Base-by-base conservation (phyloP, 768 basidiomycete genomes). In the Naganishia friedmannii region DNA sequence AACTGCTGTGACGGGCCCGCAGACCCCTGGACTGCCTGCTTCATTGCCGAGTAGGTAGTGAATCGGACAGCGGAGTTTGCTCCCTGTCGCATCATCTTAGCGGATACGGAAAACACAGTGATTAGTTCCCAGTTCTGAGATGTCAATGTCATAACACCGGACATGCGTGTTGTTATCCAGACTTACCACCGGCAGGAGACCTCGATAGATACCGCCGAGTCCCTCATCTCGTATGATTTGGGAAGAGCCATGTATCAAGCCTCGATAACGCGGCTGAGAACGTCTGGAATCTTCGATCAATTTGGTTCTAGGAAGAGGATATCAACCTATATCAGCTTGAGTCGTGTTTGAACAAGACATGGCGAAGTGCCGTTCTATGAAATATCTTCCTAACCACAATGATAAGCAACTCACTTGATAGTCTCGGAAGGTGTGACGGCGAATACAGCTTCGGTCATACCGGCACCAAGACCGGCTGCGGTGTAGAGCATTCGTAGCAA, bases 341-440 rank as follows among this genome's bases (percentile, higher is more conserved):
- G 28, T 42, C 42, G 15, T 17, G 69, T 34, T 65, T 54, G 13
- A 28, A 23, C 26, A 17, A 15, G 15, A 10, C 42, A 8, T 13
- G 42, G 51, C 13, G 15, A 53, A 28, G 31, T 42, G 31, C 34
- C 54, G 48, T 12, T 26, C 19, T 32, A 10, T 37, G 26, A 1
- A 45, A 53, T 42, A 23, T 63, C 39, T 28, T 32, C 65, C 69
- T 23, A 54, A 5, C 12, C 34, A 37, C 34, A 37, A 37, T 37
- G 34, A 4, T 37, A 5, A 2, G 42, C 34, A 8, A 81, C 90
- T 51, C 57, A 94, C 95, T 99, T 99, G 84, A 98, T 96, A 0
- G 95, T 98, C 80, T 99, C 95, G 15, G 92, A 93, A 2, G 95
- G 95, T 0, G 95, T 98, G 3, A 99, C 95, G 1, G 95, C 95